Percentiles rank a stretch among this genome's conserved stretches.
phyloP scores from a whole-genome alignment of 176 grass and related monocot species.

The Oryza glumipatula region DNA sequence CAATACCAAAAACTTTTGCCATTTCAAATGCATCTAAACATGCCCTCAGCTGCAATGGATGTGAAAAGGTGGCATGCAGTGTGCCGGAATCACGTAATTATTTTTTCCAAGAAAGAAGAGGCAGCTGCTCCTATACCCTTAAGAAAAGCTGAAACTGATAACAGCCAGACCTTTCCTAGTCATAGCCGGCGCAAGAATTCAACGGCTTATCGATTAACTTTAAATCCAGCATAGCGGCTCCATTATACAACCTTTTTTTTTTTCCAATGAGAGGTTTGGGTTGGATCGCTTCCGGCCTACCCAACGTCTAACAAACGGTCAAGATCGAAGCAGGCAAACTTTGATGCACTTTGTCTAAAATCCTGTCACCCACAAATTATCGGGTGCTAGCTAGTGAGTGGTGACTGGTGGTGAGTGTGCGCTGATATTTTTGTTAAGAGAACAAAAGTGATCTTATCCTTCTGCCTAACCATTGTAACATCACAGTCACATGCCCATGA shows the following conservation, averaged over 20 bases:
- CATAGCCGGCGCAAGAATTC: constrained; percentile 23
- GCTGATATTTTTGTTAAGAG: constrained; percentile 20
- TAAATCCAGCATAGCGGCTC: constrained; percentile 17
- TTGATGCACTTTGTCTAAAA: constrained; percentile 19
- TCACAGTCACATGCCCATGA: constrained; percentile 36
- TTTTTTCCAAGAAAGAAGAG: not conserved
- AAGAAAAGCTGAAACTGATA: constrained; percentile 38
- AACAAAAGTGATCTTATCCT: constrained; percentile 42
- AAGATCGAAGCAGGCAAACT: constrained; percentile 20
- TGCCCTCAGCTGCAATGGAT: constrained; percentile 26
- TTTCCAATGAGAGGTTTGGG: not conserved
- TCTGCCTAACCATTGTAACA: constrained; percentile 33
- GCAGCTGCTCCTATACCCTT: constrained; percentile 14
- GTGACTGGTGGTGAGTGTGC: constrained; percentile 30
- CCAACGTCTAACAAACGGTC: constrained; percentile 12
- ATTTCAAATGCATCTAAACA: too few relatives aligned
- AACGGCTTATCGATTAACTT: constrained; percentile 31
- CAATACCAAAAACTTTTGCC: too few relatives aligned
- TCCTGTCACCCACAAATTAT: constrained; percentile 34
- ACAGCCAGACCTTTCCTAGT: constrained; percentile 36
- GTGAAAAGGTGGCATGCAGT: constrained; percentile 22
- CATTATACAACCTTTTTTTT: constrained; percentile 18
- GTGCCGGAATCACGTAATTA: constrained; percentile 23
- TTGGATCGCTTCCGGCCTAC: not conserved
- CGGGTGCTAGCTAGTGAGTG: not conserved